Conservation (phyloP, 1,284 basidiomycete species). For the Microbotryum saponariae region DNA sequence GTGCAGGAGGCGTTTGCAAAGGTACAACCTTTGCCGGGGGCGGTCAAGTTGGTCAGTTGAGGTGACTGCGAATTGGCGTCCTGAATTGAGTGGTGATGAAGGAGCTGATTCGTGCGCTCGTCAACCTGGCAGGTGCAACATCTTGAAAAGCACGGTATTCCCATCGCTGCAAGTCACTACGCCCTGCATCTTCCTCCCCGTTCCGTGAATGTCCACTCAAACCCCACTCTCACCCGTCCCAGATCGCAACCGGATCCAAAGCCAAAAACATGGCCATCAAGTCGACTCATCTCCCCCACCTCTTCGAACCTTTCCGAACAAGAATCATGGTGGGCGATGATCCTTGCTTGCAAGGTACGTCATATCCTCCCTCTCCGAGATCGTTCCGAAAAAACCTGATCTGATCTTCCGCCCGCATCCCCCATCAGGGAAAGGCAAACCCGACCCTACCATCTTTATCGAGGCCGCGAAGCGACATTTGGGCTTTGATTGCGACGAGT, state of each 20-base stretch:
- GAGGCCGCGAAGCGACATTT: conserved; percentile 32
- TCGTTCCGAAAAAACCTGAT: conserved; percentile 2
- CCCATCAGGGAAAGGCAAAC: conserved; percentile 23
- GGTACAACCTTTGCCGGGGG: conserved; percentile 33
- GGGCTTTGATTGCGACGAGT: conserved; percentile 12
- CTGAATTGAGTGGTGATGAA: no score
- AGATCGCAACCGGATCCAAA: conserved; percentile 34
- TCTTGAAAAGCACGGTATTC: conserved; percentile 31
- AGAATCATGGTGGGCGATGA: conserved; percentile 20
- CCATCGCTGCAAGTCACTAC: conserved; percentile 25
- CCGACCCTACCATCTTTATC: conserved; percentile 34
- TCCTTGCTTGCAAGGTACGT: conserved; percentile 6
- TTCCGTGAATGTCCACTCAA: neutral
- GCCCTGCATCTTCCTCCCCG: neutral
- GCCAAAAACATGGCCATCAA: conserved; percentile 33
- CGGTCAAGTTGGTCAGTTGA: conserved; percentile 28
- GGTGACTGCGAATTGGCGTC: no score
- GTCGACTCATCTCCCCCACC: conserved; percentile 24
- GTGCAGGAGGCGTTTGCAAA: conserved; percentile 10
- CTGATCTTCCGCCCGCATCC: neutral
- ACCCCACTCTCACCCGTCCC: neutral
- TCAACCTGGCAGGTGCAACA: conserved; percentile 11
- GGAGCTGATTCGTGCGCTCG: no score
- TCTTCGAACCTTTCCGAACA: conserved; percentile 28
- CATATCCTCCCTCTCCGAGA: neutral